A percentile compares a stretch with the other conserved stretches of the same genome.
phyloP scores from a whole-genome alignment of 176 grass and related monocot species.

The Aegilops sharonensis region DNA sequence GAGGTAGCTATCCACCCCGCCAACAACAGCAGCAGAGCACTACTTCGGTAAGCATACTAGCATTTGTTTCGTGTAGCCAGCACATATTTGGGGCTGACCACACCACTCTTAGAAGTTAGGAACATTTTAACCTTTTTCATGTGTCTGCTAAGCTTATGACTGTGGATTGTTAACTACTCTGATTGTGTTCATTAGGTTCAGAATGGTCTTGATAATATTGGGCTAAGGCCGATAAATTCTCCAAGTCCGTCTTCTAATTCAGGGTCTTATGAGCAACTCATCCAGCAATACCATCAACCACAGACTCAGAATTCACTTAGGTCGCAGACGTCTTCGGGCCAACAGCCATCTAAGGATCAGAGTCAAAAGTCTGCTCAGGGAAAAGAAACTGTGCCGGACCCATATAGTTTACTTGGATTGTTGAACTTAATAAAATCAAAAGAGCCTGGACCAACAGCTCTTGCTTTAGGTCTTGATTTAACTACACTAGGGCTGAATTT shows the following conservation, averaged over 20 bases:
- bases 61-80: slow-evolving; percentile 38
- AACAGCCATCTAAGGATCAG: slow-evolving; percentile 68
- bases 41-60: slow-evolving; percentile 56
- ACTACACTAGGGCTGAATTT: slow-evolving; percentile 83
- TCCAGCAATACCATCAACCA: slow-evolving; percentile 81
- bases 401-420: slow-evolving; percentile 71
- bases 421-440: slow-evolving; percentile 70
- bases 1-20: slow-evolving; percentile 60
- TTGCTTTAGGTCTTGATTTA: slow-evolving; percentile 93
- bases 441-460: slow-evolving; percentile 72
- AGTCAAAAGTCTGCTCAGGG: slow-evolving; percentile 69
- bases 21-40: slow-evolving; percentile 72
- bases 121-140: slow-evolving; percentile 4
- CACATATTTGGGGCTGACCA: slow-evolving; percentile 47
- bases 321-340: slow-evolving; percentile 55
- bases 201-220: slow-evolving; percentile 61
- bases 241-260: slow-evolving; percentile 50
- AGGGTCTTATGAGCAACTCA: slow-evolving; percentile 72
- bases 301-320: slow-evolving; percentile 74
- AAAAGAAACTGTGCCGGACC: slow-evolving; percentile 47
- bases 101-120: slow-evolving; percentile 42
- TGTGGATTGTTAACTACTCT: slow-evolving; percentile 26
- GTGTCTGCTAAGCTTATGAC: not conserved
- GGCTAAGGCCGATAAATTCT: slow-evolving; percentile 61
- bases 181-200: slow-evolving; percentile 69